Evolutionary conservation across 1,284 basidiomycete species (phyloP), one percentile per base, ranked within the genome.

Genomic region (Melampsora americana): DNA sequence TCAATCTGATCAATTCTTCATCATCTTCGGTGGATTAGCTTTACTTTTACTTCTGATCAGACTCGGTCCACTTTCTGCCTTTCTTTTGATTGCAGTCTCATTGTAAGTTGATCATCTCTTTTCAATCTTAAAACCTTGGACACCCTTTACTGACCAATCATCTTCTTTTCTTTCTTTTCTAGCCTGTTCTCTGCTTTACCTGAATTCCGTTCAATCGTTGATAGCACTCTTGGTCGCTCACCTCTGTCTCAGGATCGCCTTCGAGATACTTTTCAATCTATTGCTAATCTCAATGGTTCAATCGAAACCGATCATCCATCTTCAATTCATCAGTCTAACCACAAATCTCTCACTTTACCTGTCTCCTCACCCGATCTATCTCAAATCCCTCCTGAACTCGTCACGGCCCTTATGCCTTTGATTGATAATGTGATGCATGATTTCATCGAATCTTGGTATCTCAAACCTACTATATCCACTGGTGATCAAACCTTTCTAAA

Each of bases 161-260:
- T 23, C 26, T 16, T 32, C 64, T 50, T 20, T n/a, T 26, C 46
- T 20, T 66, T 18, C 42, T 30, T 50, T 48, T n/a, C 16, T 42
- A 74, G 72, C 23, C 42, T 53, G 16, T 56, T 74, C 20, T 74
- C 72, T 60, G 50, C 72, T 11, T 61, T 67, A 26, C 72, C 72
- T 60, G 72, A 74, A n/a, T 74, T 74, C 44, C 53, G 72, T 26
- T 65, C 32, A 46, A 67, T 74, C 26, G 72, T 74, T 9, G 72
- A 74, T 44, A 35, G 50, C n/a, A 67, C 44, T 9, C 32, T 74
- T 26, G 72, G 72, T 11, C 50, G 39, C 30, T 12, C 46, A 35
- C 42, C 56, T 53, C 56, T 30, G 28, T 18, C 72, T 39, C 46
- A 74, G 67, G 60, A 59, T 48, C 72, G 65, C 44, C 32, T 73